A percentile compares a stretch with the other conserved stretches of the same genome.
Conservation (phyloP, 768 basidiomycete species). For the Chalciporus sphaerocephalus region DNA sequence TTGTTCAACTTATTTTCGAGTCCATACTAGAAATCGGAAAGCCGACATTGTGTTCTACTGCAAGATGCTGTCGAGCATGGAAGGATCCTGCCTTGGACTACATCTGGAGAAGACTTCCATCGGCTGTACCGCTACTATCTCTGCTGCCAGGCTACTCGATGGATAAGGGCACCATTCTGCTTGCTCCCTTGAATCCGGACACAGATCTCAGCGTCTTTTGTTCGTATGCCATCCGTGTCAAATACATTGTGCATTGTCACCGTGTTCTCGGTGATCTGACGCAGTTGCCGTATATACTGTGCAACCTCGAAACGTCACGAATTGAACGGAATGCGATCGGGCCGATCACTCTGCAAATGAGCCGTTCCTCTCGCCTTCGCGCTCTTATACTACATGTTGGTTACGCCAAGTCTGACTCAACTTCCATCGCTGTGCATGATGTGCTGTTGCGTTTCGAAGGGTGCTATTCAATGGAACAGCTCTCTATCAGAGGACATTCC, state of each 20-base stretch:
- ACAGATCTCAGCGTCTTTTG: conserved; percentile 6
- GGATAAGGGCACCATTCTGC: conserved; percentile 12
- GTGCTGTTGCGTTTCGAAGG: conserved; percentile 27
- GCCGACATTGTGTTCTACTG: conserved; percentile 32
- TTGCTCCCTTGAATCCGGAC: conserved; percentile 3
- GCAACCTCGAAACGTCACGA: conserved; percentile 18
- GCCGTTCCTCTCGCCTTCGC: conserved; percentile 33
- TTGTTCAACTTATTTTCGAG: conserved; percentile 42
- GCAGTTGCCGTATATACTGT: conserved; percentile 3
- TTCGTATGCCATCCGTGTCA: conserved; percentile 26
- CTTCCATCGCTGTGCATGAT: conserved; percentile 17
- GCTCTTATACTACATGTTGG: conserved; percentile 35
- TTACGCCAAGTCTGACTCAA: conserved; percentile 20
- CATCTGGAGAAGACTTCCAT: conserved; percentile 42
- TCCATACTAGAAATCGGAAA: conserved; percentile 27
- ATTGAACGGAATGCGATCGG: conserved; percentile 16
- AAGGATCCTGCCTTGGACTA: conserved; percentile 45
- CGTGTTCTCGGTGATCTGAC: conserved; percentile 7
- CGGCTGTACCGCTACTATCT: conserved; percentile 38
- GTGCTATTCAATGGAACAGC: conserved; percentile 26
- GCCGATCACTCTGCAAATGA: conserved; percentile 19
- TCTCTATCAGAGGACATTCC: conserved; percentile 39
- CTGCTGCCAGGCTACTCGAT: conserved; percentile 27
- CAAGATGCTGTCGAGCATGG: conserved; percentile 45
- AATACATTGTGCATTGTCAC: conserved; percentile 21